Evolutionary conservation across 108 stramenopile species (phyloP).

Genomic region (Cyclotella sp.): DNA sequence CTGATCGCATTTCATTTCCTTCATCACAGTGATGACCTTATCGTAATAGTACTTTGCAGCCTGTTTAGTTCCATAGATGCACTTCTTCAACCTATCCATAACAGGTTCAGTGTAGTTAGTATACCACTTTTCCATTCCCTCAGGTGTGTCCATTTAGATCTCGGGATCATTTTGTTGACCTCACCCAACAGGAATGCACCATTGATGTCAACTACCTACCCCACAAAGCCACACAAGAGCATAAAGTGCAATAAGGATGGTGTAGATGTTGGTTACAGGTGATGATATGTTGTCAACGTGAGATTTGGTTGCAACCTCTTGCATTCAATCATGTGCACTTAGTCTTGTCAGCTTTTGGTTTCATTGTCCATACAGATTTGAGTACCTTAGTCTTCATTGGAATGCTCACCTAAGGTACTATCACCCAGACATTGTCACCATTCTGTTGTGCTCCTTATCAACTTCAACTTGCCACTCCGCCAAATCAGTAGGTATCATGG

Average conservation of each 20-base stretch:
- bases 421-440: background rate
- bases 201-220: background rate
- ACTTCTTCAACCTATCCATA: background rate
- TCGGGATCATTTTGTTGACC: background rate
- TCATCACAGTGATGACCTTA: background rate
- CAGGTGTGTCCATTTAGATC: constrained; percentile 9
- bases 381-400: constrained; percentile 6
- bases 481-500: constrained; percentile 20
- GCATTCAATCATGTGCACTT: constrained; percentile 22
- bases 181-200: background rate
- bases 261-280: constrained; percentile 23
- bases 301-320: constrained; percentile 27
- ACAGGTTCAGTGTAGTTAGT: background rate
- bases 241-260: constrained; percentile 6
- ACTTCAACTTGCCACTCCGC: constrained; percentile 37
- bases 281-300: constrained; percentile 18
- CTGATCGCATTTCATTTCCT: background rate
- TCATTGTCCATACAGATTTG: background rate
- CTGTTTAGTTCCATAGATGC: constrained; percentile 20
- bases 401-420: background rate
- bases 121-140: constrained; percentile 12
- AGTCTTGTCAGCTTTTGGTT: constrained; percentile 20
- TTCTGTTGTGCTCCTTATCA: constrained; percentile 22
- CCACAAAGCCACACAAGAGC: background rate
- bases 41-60: background rate